Evolutionary conservation across 805 yeast species (phyloP).

Genomic region (Sugiyamaella qingdaonensis): DNA sequence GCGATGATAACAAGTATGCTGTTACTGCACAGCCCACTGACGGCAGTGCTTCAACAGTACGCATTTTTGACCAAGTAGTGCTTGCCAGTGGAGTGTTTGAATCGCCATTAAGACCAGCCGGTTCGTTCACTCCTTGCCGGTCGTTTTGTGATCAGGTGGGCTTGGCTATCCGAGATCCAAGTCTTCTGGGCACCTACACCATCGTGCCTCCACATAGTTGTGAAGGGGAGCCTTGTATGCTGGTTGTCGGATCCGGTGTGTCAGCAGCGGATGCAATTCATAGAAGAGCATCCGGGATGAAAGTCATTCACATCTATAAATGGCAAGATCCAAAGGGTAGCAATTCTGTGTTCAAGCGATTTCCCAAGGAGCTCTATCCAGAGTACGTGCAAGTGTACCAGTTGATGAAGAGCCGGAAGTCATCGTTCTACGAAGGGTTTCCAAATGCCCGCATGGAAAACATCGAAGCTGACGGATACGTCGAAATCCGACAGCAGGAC

Average conservation of each 20-base stretch:
- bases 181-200: conserved; percentile 1
- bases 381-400: conserved; percentile 28
- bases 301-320: conserved; percentile 26
- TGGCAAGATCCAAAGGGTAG: conserved; percentile 22
- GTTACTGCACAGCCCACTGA: neutral
- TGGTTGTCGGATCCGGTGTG: conserved; percentile 33
- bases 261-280: conserved; percentile 34
- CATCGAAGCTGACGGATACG: conserved; percentile 15
- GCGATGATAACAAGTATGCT: neutral
- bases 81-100: conserved; percentile 30
- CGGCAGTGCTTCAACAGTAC: neutral
- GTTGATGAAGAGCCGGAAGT: conserved; percentile 23
- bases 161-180: neutral
- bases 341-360: conserved; percentile 28
- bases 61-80: conserved; percentile 12
- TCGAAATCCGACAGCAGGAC: conserved; percentile 14
- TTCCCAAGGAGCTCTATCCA: conserved; percentile 31
- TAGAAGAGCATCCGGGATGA: conserved; percentile 7
- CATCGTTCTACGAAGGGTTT: conserved; percentile 18
- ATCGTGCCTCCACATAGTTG: neutral
- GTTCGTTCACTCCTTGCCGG: neutral
- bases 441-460: conserved; percentile 20
- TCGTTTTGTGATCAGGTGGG: neutral
- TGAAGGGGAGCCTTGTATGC: conserved; percentile 5
- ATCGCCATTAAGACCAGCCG: conserved; percentile 8